Conservation (phyloP, 257 asterid genomes). For the Gentiana macrophylla region DNA sequence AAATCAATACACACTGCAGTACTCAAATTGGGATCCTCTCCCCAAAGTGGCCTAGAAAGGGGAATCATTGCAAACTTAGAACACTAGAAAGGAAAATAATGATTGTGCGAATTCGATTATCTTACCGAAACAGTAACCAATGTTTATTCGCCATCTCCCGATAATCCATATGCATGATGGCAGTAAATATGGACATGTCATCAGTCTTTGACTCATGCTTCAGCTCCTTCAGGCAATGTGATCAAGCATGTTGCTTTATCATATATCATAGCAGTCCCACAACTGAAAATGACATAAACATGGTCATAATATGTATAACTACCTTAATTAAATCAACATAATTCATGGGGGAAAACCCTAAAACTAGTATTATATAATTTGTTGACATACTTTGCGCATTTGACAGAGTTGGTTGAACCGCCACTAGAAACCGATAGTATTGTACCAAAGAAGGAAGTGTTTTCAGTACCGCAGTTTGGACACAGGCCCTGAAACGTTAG, state of each 20-base stretch:
- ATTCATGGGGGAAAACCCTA: not conserved
- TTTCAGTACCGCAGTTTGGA: slow-evolving; percentile 90
- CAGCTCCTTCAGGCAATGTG: slow-evolving; percentile 34
- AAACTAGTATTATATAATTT: not conserved
- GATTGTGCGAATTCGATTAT: not conserved
- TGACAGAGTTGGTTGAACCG: slow-evolving; percentile 51
- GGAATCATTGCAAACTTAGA: too few relatives aligned
- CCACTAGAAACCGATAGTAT: slow-evolving; percentile 75
- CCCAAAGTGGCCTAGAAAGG: too few relatives aligned
- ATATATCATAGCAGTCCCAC: slow-evolving; percentile 22
- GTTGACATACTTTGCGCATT: slow-evolving; percentile 51
- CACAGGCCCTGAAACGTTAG: slow-evolving; percentile 66
- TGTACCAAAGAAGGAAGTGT: slow-evolving; percentile 88
- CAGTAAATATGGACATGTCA: not conserved
- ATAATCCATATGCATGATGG: not conserved
- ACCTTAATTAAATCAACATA: too few relatives aligned
- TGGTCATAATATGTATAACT: slow-evolving; percentile 1
- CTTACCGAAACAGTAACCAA: not conserved
- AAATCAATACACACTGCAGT: too few relatives aligned
- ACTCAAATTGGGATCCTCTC: too few relatives aligned
- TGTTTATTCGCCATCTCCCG: not conserved
- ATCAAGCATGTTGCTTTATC: slow-evolving; percentile 30
- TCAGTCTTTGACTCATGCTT: slow-evolving; percentile 21
- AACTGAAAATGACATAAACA: slow-evolving; percentile 11
- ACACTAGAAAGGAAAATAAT: not conserved